Conservation (phyloP, 352 stramenopile genomes). For the Phytophthora pistaciae region DNA sequence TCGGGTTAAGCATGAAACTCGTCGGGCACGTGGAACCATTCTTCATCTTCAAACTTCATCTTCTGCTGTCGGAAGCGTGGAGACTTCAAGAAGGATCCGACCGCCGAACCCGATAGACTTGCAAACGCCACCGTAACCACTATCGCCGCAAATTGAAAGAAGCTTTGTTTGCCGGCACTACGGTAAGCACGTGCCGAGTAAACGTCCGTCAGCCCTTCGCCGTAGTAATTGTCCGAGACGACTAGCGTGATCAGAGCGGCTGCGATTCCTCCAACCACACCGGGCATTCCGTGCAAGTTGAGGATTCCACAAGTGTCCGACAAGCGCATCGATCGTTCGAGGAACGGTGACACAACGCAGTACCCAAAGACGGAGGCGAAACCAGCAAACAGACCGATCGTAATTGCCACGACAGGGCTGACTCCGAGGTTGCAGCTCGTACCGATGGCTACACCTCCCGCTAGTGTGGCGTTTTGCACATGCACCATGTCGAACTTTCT, state of each 20-base stretch:
- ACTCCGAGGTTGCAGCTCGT: slow-evolving; percentile 68
- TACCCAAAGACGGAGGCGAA: slow-evolving; percentile 56
- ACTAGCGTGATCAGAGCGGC: slow-evolving; percentile 55
- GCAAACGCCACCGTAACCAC: slow-evolving; percentile 45
- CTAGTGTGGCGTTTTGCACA: slow-evolving; percentile 62
- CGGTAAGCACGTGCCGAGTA: slow-evolving; percentile 52
- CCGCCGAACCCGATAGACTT: slow-evolving; percentile 36
- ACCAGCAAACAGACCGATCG: slow-evolving; percentile 54
- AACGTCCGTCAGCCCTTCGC: slow-evolving; percentile 41
- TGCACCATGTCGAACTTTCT: slow-evolving; percentile 88
- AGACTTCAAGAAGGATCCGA: slow-evolving; percentile 48
- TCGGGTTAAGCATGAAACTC: not conserved
- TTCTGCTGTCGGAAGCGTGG: slow-evolving; percentile 57
- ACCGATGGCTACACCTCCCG: slow-evolving; percentile 82
- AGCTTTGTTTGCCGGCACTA: slow-evolving; percentile 43
- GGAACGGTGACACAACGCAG: slow-evolving; percentile 41
- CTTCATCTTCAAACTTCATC: slow-evolving; percentile 63
- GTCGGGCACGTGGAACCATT: slow-evolving; percentile 66
- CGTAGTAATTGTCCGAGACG: slow-evolving; percentile 60
- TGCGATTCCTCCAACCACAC: slow-evolving; percentile 66
- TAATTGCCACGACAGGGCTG: slow-evolving; percentile 56
- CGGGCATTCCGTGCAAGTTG: slow-evolving; percentile 80
- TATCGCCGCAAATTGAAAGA: slow-evolving; percentile 57
- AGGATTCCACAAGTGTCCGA: slow-evolving; percentile 65
- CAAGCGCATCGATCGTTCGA: slow-evolving; percentile 47